Percentiles rank a stretch among this genome's conserved stretches.
phyloP scores from a whole-genome alignment of 208 protist genomes.

The Crithidia mellificae region DNA sequence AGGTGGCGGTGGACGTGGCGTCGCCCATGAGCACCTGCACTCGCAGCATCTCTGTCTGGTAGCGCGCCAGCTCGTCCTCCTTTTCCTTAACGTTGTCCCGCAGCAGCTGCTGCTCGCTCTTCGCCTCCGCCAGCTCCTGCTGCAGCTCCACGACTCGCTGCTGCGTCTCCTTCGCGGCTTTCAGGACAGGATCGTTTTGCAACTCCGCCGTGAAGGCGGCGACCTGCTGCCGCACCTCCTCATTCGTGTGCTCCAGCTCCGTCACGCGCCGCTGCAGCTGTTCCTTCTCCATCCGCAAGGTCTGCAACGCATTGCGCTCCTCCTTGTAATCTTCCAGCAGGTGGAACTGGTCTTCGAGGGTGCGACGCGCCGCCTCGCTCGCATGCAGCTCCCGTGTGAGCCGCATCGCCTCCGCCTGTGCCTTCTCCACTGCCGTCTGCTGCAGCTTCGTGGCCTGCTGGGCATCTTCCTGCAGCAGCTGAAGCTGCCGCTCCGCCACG shows the following conservation, averaged over 20 bases:
- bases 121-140: slow-evolving; percentile 53
- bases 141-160: slow-evolving; percentile 61
- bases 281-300: slow-evolving; percentile 71
- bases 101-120: slow-evolving; percentile 47
- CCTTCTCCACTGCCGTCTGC: slow-evolving; percentile 44
- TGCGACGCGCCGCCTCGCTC: slow-evolving; percentile 79
- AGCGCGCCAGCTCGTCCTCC: slow-evolving; percentile 72
- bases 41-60: slow-evolving; percentile 74
- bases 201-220: slow-evolving; percentile 85
- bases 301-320: slow-evolving; percentile 41
- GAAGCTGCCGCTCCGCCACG: slow-evolving; percentile 35
- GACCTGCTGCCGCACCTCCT: slow-evolving; percentile 77
- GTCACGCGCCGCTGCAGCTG: slow-evolving; percentile 62
- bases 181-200: slow-evolving; percentile 82
- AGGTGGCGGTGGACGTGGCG: slow-evolving; percentile 3
- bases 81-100: slow-evolving; percentile 56
- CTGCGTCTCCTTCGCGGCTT: slow-evolving; percentile 75
- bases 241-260: slow-evolving; percentile 82
- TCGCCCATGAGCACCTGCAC: slow-evolving; percentile 38
- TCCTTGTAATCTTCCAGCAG: slow-evolving; percentile 51
- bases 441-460: slow-evolving; percentile 30
- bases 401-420: slow-evolving; percentile 56
- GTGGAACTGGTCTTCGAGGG: slow-evolving; percentile 76
- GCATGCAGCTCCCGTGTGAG: slow-evolving; percentile 87
- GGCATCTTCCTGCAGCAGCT: slow-evolving; percentile 41